phyloP scores from a whole-genome alignment of 2,329 filamentous ascomycete genomes.

The Cadophora gregata region DNA sequence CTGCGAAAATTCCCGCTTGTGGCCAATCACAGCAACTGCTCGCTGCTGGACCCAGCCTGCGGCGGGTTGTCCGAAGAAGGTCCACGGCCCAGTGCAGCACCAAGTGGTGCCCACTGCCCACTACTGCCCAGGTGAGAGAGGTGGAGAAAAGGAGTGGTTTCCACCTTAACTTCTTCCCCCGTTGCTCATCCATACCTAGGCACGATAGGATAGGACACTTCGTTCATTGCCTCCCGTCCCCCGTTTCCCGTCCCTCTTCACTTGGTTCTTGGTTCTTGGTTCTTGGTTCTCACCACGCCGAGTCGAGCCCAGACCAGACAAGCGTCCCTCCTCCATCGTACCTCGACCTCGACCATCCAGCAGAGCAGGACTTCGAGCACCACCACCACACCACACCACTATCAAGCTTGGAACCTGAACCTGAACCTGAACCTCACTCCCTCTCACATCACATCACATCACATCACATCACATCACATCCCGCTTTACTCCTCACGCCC shows the following conservation, averaged over 20 bases:
- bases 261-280: too few relatives aligned
- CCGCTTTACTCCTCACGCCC: not conserved
- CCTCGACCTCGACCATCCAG: not conserved
- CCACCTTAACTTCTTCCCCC: slow-evolving; percentile 4
- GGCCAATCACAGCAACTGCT: slow-evolving; percentile 11
- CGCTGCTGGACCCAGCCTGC: not conserved
- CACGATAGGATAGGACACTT: not conserved
- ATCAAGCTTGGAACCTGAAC: too few relatives aligned
- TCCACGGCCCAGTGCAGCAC: not conserved
- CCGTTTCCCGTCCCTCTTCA: not conserved
- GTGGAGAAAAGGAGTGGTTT: too few relatives aligned
- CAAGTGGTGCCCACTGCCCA: too few relatives aligned
- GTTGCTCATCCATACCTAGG: not conserved
- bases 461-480: not conserved
- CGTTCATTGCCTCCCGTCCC: not conserved
- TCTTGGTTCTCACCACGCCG: too few relatives aligned
- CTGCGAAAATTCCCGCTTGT: not conserved
- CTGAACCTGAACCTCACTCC: not conserved
- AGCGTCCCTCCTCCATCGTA: not conserved
- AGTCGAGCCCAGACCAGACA: not conserved
- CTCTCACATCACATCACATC: not conserved
- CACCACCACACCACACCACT: not conserved
- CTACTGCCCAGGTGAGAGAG: too few relatives aligned
- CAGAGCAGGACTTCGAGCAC: not conserved
- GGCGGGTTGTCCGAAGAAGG: not conserved